Evolutionary conservation across 768 basidiomycete genomes (phyloP).

Genomic region (Suillus subluteus): DNA sequence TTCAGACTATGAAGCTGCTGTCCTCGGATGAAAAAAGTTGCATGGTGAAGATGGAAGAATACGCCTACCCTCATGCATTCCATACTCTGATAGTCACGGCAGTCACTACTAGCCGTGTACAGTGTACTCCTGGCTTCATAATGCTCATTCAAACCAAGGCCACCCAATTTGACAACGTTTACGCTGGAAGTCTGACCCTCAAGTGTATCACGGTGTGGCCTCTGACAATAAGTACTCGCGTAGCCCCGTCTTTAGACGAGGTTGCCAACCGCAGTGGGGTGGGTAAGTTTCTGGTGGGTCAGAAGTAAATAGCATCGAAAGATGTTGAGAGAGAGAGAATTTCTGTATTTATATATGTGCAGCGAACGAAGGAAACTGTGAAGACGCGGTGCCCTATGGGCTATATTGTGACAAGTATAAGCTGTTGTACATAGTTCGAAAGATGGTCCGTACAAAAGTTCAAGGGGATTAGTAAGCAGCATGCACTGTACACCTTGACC

Average conservation of each 20-base stretch:
- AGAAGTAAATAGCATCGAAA: conserved; percentile 12
- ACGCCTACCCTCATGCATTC: conserved; percentile 51
- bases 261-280: conserved; percentile 82
- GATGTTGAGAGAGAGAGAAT: not conserved
- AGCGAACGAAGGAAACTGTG: no score
- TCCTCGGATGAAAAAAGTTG: conserved; percentile 51
- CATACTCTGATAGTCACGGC: conserved; percentile 80
- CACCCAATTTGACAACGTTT: conserved; percentile 96
- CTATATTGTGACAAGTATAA: no score
- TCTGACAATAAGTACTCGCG: conserved; percentile 83
- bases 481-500: no score
- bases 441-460: no score
- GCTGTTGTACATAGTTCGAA: no score
- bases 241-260: conserved; percentile 94
- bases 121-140: conserved; percentile 55
- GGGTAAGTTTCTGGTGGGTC: conserved; percentile 61
- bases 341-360: no score
- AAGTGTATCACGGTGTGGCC: conserved; percentile 66
- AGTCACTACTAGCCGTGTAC: conserved; percentile 94
- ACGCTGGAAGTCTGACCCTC: conserved; percentile 94
- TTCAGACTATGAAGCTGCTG: conserved; percentile 82
- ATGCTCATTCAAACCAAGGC: conserved; percentile 62
- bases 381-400: no score
- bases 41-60: conserved; percentile 9
- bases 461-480: no score